These are phyloP conservation scores for Gastrodia elata DNA, from an alignment of 106 monocot species.

Conservation along the genomic window DNA sequence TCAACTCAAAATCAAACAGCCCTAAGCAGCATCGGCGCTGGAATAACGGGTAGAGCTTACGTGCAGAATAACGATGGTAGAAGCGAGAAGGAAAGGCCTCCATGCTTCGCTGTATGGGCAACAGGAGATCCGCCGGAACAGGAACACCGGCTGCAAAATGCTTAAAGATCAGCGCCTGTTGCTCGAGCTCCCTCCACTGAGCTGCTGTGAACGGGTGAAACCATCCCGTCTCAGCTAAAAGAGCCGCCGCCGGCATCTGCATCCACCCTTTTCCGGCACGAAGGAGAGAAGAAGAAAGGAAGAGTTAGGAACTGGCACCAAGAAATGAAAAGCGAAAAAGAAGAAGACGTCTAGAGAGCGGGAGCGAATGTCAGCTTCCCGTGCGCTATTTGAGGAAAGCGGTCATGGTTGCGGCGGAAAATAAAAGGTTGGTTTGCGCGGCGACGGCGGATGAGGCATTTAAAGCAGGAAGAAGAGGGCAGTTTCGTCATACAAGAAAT, in stretches of 20 bases:
- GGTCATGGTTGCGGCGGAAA: not conserved
- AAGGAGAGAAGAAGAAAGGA: not conserved
- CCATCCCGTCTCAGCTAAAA: not conserved
- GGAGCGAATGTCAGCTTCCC: not conserved
- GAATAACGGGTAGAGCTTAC: constrained; percentile 2
- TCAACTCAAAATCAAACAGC: not conserved
- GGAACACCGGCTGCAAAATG: constrained; percentile 63
- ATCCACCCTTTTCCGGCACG: not conserved
- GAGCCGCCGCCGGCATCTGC: not conserved
- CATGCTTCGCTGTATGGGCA: constrained; percentile 50
- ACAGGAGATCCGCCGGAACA: constrained; percentile 55
- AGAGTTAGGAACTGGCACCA: not conserved
- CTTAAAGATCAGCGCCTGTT: constrained; percentile 81
- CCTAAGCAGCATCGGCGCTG: not conserved
- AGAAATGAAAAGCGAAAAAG: not conserved
- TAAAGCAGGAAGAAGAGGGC: not conserved
- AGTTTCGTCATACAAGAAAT: not conserved
- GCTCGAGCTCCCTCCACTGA: constrained; percentile 78
- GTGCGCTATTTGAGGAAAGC: not conserved
- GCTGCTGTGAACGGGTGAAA: constrained; percentile 59
- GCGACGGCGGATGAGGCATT: constrained; percentile 3
- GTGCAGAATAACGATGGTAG: constrained; percentile 17
- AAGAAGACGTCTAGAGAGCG: not conserved
- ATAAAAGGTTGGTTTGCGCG: not conserved
- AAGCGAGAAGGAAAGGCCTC: constrained; percentile 13